A percentile compares a stretch with the other conserved stretches of the same genome.
These are phyloP conservation scores for Penicillium sclerotigenum DNA, from an alignment of 2,329 filamentous ascomycete genomes.

Conservation along the genomic window DNA sequence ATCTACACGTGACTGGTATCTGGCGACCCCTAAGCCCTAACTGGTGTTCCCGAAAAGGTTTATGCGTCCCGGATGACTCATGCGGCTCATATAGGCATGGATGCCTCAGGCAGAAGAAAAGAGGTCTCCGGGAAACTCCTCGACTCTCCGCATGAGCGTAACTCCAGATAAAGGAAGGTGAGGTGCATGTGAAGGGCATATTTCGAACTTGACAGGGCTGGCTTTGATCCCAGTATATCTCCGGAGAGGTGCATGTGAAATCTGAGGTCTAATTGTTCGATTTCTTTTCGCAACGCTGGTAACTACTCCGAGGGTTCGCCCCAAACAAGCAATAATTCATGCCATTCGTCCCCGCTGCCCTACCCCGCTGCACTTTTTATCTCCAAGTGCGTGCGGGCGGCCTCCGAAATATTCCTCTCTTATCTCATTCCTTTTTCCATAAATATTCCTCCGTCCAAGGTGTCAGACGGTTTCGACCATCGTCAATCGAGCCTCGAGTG, in stretches of 20 bases:
- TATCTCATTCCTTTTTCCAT: constrained; percentile 6
- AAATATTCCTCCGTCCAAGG: constrained; percentile 16
- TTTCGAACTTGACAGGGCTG: not conserved
- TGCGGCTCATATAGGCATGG: not conserved
- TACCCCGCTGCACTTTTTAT: constrained; percentile 25
- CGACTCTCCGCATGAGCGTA: constrained; percentile 9
- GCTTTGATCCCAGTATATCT: not conserved
- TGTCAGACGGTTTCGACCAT: constrained; percentile 14
- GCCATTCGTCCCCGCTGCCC: constrained; percentile 22
- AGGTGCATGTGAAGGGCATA: not conserved
- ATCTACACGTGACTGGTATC: constrained; percentile 31
- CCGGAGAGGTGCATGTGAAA: not conserved
- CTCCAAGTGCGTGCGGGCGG: constrained; percentile 21
- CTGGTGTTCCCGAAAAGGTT: not conserved
- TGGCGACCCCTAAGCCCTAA: constrained; percentile 22
- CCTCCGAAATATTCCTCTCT: constrained; percentile 18
- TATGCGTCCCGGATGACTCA: not conserved
- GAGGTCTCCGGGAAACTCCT: constrained; percentile 2
- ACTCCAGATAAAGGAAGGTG: not conserved
- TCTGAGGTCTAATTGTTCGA: not conserved
- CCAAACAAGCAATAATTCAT: constrained; percentile 28
- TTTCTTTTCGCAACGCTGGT: constrained; percentile 10
- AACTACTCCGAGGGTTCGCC: constrained; percentile 20
- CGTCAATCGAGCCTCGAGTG: constrained; percentile 16
- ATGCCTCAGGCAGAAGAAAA: constrained; percentile 2